Percentiles rank a stretch among this genome's conserved stretches.
Evolutionary conservation across 2,329 filamentous ascomycete species (phyloP).

Genomic region (Diaporthe velutina): DNA sequence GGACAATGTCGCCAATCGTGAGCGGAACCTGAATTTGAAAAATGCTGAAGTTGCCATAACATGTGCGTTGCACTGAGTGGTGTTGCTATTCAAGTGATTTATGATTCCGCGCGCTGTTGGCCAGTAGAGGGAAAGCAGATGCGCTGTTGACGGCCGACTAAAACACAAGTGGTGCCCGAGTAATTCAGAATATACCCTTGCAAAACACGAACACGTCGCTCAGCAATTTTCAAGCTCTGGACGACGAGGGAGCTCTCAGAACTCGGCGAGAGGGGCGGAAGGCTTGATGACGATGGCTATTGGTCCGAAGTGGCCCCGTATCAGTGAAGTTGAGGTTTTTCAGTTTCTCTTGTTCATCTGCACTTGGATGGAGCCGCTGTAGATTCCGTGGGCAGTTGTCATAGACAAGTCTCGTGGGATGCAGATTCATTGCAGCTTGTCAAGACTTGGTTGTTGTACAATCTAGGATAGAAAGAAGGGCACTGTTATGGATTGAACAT

Average conservation of each 20-base stretch:
- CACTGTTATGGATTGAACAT: too few relatives aligned
- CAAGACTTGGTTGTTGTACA: too few relatives aligned
- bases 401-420: too few relatives aligned
- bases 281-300: not conserved
- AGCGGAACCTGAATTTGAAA: too few relatives aligned
- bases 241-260: not conserved
- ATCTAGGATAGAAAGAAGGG: not conserved
- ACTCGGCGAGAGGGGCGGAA: not conserved
- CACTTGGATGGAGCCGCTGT: too few relatives aligned
- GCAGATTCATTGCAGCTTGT: not conserved
- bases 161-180: not conserved
- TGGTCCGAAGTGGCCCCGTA: not conserved
- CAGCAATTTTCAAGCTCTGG: conserved; percentile 20
- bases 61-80: not conserved
- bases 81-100: not conserved
- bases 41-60: not conserved
- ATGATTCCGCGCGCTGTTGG: not conserved
- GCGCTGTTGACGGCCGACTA: not conserved
- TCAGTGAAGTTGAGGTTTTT: not conserved
- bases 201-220: conserved; percentile 27
- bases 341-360: not conserved
- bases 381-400: too few relatives aligned
- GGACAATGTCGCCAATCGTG: not conserved
- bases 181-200: not conserved
- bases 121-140: not conserved